A percentile compares a stretch with the other conserved stretches of the same genome.
Evolutionary conservation across 805 yeast genomes (phyloP).

Genomic region (Kurtzmaniella fragi): DNA sequence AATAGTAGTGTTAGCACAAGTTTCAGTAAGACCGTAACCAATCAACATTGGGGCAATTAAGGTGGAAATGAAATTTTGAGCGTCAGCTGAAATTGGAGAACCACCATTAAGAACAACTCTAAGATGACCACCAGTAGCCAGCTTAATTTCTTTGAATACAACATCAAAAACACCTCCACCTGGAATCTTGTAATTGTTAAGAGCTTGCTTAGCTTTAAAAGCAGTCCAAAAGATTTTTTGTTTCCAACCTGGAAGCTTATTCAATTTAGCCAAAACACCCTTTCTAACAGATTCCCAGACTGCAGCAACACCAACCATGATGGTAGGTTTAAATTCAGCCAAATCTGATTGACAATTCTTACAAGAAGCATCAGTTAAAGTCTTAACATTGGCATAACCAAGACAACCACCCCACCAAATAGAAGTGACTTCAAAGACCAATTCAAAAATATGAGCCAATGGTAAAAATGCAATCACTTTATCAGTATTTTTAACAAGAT

Average conservation of each 20-base stretch:
- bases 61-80: slow-evolving; percentile 75
- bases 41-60: slow-evolving; percentile 81
- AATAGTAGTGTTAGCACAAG: slow-evolving; percentile 83
- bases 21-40: slow-evolving; percentile 97
- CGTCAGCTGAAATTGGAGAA: slow-evolving; percentile 75
- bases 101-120: slow-evolving; percentile 83
- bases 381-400: slow-evolving; percentile 92
- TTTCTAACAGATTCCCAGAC: slow-evolving; percentile 96
- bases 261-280: slow-evolving; percentile 78
- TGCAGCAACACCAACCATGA: slow-evolving; percentile 98
- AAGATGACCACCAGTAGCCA: slow-evolving; percentile 91
- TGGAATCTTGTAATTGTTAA: slow-evolving; percentile 66
- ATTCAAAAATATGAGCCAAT: slow-evolving; percentile 92
- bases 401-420: slow-evolving; percentile 87
- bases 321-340: slow-evolving; percentile 79
- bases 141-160: slow-evolving; percentile 81
- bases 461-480: slow-evolving; percentile 86
- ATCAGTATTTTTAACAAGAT: slow-evolving; percentile 51
- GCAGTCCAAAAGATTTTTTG: slow-evolving; percentile 91
- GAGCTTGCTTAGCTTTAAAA: slow-evolving; percentile 62
- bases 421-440: slow-evolving; percentile 73
- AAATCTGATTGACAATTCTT: slow-evolving; percentile 87
- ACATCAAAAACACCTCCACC: slow-evolving; percentile 69
- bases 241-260: slow-evolving; percentile 54
- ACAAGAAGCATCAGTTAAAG: slow-evolving; percentile 76